Percentiles rank a stretch among this genome's conserved stretches.
phyloP scores from a whole-genome alignment of 176 grass and related monocot species.

The Paspalum notatum region DNA sequence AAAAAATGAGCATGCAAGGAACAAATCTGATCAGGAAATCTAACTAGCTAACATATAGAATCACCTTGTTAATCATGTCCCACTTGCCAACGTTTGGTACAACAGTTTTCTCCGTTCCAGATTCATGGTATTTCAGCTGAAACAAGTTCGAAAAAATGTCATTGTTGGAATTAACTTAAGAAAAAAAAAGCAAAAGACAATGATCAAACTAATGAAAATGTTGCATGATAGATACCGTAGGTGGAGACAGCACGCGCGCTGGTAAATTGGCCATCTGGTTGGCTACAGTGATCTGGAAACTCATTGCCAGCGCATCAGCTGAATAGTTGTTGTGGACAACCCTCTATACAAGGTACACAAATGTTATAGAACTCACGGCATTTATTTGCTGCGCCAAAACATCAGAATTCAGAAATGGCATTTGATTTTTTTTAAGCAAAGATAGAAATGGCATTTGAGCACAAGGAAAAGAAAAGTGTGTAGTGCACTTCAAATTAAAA shows the following conservation, averaged over 20 bases:
- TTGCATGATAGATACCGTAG: conserved; percentile 44
- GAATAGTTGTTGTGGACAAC: conserved; percentile 59
- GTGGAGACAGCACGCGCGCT: conserved; percentile 63
- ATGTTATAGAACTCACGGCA: neutral
- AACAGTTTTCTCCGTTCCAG: conserved; percentile 69
- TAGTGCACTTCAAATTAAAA: neutral
- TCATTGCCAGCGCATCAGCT: conserved; percentile 43
- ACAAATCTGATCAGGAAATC: neutral
- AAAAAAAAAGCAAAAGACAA: neutral
- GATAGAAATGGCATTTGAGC: neutral
- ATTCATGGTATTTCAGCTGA: conserved; percentile 73
- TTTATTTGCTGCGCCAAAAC: neutral
- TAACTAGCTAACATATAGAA: conserved; percentile 10
- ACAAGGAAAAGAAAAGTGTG: neutral
- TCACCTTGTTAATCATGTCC: conserved; percentile 87
- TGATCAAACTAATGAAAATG: conserved; percentile 7
- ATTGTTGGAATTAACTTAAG: conserved; percentile 4
- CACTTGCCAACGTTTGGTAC: conserved; percentile 58
- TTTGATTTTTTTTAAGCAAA: too few species aligned
- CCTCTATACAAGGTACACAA: conserved; percentile 53
- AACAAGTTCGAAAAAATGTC: conserved; percentile 12
- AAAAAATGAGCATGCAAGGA: neutral
- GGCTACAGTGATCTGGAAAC: conserved; percentile 56
- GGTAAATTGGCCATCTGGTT: conserved; percentile 53
- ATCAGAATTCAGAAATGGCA: neutral